Base-by-base conservation (phyloP, 441 rosid genomes). In the Raphanus hybrid region DNA sequence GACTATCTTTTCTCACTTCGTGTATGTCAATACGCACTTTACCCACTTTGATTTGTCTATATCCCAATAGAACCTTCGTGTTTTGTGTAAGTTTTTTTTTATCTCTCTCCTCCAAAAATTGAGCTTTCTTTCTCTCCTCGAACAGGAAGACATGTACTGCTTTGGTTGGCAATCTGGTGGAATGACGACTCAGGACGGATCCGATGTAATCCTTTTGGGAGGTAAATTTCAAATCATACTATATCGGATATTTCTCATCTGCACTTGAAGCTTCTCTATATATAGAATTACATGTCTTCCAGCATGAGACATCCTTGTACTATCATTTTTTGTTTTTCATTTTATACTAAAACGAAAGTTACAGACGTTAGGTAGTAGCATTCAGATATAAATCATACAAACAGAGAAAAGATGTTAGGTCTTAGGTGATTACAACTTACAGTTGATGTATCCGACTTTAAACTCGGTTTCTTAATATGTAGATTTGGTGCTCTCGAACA, bases 131-230 rank as follows among this genome's bases (percentile, higher is more conserved):
- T 50, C 18, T 12, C 14, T 4, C n/a, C 14, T 37, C 52, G 52
- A 55, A 71, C 92, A 95, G 99, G 95, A 89, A 3, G 84, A 88
- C 32, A 73, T 67, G 27, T 93, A 95, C 89, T 93, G 99, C 76
- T 72, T 96, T 55, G 99, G 99, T 84, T 96, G 98, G 98, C 93
- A 86, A 80, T 85, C 87, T 64, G 86, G 94, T 67, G 97, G 90
- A 45, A 8, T 82, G 80, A 87, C 88, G 64, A 84, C 91, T 61
- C 82, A 78, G 82, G 97, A 93, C 32, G 92, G 97, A 27, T 79
- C 70, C 70, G 89, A 84, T 45, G 80, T 91, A 81, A 84, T 91
- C 80, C 92, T 96, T 63, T 84, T 96, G 79, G 99, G 99, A 93
- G 99, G 99, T 52, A 48, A 48, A 48, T 48, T n/a, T 45, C 54